These are phyloP conservation scores for Ogataea chonburiensis DNA, from an alignment of 805 yeast genomes.

Conservation along the genomic window DNA sequence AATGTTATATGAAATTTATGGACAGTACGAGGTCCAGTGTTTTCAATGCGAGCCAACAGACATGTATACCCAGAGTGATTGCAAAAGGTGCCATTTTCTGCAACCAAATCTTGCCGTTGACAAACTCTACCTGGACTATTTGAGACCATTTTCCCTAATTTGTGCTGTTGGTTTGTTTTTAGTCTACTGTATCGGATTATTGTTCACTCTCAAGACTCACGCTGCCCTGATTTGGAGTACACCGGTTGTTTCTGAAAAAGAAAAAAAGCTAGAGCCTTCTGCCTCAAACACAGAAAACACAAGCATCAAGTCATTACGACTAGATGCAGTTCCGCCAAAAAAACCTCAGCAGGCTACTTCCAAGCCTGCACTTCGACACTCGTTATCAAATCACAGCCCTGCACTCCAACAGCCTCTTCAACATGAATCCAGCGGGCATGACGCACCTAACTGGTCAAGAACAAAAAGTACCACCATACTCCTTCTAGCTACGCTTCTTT, in stretches of 20 bases:
- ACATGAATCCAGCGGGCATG: constrained; percentile 67
- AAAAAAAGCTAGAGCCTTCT: constrained; percentile 25
- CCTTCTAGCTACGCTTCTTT: constrained; percentile 77
- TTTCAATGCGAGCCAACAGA: constrained; percentile 42
- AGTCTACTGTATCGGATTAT: constrained; percentile 84
- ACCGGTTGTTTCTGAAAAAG: constrained; percentile 45
- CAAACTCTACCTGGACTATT: constrained; percentile 58
- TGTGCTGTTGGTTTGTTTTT: constrained; percentile 80
- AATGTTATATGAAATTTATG: constrained; percentile 83
- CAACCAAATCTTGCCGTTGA: constrained; percentile 77
- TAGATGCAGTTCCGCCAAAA: constrained; percentile 18
- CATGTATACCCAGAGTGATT: constrained; percentile 37
- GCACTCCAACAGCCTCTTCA: constrained; percentile 4
- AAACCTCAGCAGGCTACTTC: constrained; percentile 6
- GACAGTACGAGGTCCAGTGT: constrained; percentile 78
- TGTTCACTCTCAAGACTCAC: constrained; percentile 93
- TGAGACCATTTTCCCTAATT: constrained; percentile 77
- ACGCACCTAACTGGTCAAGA: constrained; percentile 96
- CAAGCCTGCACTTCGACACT: constrained; percentile 1
- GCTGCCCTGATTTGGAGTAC: constrained; percentile 95
- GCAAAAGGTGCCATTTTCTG: constrained; percentile 70
- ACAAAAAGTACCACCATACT: constrained; percentile 78
- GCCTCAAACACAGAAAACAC: constrained; percentile 18
- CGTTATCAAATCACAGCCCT: constrained; percentile 4
- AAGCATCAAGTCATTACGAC: constrained; percentile 28